Percentiles rank a stretch among this genome's conserved stretches.
Evolutionary conservation across 2,329 filamentous ascomycete genomes (phyloP).

Genomic region (Phoma herbarum): DNA sequence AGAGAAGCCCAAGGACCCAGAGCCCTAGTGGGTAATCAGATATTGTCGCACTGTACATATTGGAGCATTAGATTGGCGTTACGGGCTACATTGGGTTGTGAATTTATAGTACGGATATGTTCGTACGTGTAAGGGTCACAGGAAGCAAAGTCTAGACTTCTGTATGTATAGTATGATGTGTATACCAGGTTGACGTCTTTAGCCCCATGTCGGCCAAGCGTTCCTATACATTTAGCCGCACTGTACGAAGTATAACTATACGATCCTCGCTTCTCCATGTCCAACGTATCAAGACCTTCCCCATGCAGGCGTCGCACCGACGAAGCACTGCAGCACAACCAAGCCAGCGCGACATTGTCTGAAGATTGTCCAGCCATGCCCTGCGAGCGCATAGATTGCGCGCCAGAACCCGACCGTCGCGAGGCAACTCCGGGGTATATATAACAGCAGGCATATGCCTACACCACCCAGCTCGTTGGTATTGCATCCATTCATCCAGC

Average conservation of each 20-base stretch:
- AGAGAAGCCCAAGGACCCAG: conserved; percentile 2
- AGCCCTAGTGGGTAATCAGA: not conserved
- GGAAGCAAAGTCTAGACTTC: not conserved
- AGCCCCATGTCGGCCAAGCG: not conserved
- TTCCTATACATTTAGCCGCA: conserved; percentile 11
- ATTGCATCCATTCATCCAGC: too few species aligned
- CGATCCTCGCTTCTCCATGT: conserved; percentile 14
- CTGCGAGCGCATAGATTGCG: not conserved
- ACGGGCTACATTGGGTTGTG: not conserved
- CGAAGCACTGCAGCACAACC: not conserved
- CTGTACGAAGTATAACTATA: conserved; percentile 13
- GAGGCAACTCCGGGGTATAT: not conserved
- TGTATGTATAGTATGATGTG: conserved; percentile 8
- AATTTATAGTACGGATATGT: not conserved
- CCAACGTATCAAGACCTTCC: not conserved
- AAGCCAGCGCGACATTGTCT: not conserved
- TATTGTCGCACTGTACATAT: not conserved
- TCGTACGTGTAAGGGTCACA: not conserved
- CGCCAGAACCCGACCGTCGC: too few species aligned
- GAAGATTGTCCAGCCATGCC: too few species aligned
- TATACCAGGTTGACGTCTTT: not conserved
- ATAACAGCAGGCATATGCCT: not conserved
- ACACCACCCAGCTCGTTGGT: not conserved
- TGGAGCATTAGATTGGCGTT: conserved; percentile 24
- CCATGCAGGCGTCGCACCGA: conserved; percentile 1